Conservation (phyloP, 306 rosid species). For the Medicago ruthenica region DNA sequence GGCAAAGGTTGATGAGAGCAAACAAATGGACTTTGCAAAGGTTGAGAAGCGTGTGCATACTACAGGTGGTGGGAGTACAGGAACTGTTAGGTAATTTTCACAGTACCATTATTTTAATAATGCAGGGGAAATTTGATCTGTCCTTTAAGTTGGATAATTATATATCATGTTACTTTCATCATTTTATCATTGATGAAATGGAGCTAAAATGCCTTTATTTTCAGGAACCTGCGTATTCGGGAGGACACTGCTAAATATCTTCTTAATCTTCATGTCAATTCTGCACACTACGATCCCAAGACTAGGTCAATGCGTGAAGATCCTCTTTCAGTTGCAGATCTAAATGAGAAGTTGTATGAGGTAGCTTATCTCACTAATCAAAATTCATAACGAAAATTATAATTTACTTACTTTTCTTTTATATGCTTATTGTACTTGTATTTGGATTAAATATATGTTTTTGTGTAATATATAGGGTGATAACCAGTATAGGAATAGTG, state of each 20-base stretch:
- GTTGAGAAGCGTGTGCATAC: constrained; percentile 80
- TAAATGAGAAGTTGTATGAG: constrained; percentile 66
- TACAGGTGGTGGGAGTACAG: constrained; percentile 81
- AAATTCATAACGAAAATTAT: not conserved
- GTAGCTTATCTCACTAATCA: constrained; percentile 35
- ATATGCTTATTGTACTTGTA: not conserved
- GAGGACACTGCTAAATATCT: constrained; percentile 47
- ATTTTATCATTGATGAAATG: constrained; percentile 1
- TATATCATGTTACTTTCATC: not conserved
- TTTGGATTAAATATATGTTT: not conserved
- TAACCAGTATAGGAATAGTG: constrained; percentile 55
- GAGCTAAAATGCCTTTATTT: constrained; percentile 18
- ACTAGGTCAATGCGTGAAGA: constrained; percentile 76
- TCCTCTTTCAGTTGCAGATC: constrained; percentile 78
- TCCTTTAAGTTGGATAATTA: not conserved
- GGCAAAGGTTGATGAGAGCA: constrained; percentile 80
- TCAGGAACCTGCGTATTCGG: constrained; percentile 45
- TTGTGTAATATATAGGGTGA: constrained; percentile 45
- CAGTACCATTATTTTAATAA: not conserved
- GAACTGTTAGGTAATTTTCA: constrained; percentile 49
- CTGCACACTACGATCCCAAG: constrained; percentile 45
- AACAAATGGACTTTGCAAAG: constrained; percentile 79
- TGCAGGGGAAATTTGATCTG: not conserved
- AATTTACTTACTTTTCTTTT: too few relatives aligned
- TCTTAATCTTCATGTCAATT: constrained; percentile 42